Evolutionary conservation across 1,284 basidiomycete species (phyloP).

Genomic region (Pseudozyma flocculosa): DNA sequence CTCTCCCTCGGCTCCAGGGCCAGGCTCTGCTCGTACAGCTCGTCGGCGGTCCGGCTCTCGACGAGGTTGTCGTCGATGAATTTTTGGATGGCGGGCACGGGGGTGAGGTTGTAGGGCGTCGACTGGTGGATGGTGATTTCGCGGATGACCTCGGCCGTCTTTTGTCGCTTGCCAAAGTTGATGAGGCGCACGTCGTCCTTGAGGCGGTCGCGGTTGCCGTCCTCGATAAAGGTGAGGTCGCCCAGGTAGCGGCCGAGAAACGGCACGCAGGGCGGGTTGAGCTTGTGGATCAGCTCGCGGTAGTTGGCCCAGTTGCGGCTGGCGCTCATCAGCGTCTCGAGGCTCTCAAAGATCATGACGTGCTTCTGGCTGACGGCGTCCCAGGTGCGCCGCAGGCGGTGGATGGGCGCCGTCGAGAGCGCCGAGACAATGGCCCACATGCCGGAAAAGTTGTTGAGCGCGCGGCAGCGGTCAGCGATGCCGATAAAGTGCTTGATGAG

Average conservation of each 20-base stretch:
- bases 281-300: conserved; percentile 76
- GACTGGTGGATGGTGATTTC: conserved; percentile 96
- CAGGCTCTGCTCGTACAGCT: conserved; percentile 75
- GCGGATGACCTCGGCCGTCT: conserved; percentile 88
- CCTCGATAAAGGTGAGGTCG: conserved; percentile 93
- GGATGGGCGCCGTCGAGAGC: conserved; percentile 88
- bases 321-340: conserved; percentile 83
- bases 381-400: conserved; percentile 92
- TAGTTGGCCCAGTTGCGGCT: conserved; percentile 93
- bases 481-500: conserved; percentile 88
- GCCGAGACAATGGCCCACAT: conserved; percentile 95
- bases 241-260: conserved; percentile 98
- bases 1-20: conserved; percentile 86
- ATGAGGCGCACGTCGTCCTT: conserved; percentile 67
- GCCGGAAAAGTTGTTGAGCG: conserved; percentile 88
- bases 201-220: conserved; percentile 88
- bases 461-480: conserved; percentile 86
- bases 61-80: conserved; percentile 77
- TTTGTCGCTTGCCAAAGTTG: conserved; percentile 93
- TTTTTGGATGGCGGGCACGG: conserved; percentile 69
- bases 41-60: conserved; percentile 43
- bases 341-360: conserved; percentile 61
- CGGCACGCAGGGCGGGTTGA: conserved; percentile 92
- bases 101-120: conserved; percentile 74
- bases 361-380: conserved; percentile 73